Percentiles rank a stretch among this genome's conserved stretches.
Conservation (phyloP, 31 red algal species). For the Odonthalia washingtoniensis region DNA sequence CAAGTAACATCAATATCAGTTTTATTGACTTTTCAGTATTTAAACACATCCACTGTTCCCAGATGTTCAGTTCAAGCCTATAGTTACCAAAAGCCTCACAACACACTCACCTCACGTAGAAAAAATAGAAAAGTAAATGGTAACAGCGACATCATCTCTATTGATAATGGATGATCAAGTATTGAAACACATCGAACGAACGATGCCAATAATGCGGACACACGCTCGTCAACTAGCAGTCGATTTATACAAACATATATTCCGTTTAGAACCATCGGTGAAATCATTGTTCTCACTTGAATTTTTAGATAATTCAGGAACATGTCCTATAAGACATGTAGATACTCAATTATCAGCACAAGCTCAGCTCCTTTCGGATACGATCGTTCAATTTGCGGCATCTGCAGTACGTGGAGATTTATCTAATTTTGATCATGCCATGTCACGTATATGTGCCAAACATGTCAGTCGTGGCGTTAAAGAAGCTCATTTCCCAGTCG, state of each 20-base stretch:
- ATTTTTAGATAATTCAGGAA: neutral
- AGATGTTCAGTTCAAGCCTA: too few relatives aligned
- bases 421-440: neutral
- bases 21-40: too few relatives aligned
- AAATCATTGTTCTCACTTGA: neutral
- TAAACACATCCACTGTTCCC: too few relatives aligned
- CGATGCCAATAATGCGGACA: neutral
- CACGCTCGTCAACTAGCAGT: neutral
- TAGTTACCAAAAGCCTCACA: too few relatives aligned
- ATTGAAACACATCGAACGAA: neutral
- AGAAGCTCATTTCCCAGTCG: neutral
- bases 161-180: neutral
- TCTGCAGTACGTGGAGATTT: neutral
- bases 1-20: too few relatives aligned
- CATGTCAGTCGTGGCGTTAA: slow-evolving; percentile 13
- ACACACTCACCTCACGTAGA: too few relatives aligned
- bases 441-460: slow-evolving; percentile 2
- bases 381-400: too few relatives aligned
- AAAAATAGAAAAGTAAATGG: too few relatives aligned
- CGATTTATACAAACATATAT: neutral
- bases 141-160: too few relatives aligned
- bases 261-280: neutral
- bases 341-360: too few relatives aligned
- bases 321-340: too few relatives aligned
- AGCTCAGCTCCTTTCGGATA: too few relatives aligned